Evolutionary conservation across 2,329 filamentous ascomycete species (phyloP), one percentile per base, ranked within the genome.

Genomic region (Chaetomiaceae sp.): DNA sequence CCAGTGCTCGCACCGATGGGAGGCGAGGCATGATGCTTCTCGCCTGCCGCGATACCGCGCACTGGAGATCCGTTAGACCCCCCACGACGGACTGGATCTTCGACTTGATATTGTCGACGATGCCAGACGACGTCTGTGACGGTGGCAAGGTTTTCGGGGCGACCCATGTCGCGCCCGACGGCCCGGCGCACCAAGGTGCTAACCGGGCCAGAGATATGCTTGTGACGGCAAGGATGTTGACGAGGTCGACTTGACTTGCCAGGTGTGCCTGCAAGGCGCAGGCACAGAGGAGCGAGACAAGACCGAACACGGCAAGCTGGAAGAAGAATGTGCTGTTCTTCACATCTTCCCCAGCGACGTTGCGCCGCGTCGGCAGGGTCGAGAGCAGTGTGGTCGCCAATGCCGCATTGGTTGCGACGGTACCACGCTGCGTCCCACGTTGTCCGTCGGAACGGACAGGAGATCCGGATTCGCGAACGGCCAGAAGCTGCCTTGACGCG

Each of bases 251-350:
- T 52, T 55, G 50, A 42, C 34, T 30, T 37, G 42, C 54, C 52
- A 49, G 30, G 44, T 43, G 53, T 21, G 53, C 47, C 25, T 50
- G 50, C 53, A 56, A 16, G 13, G 50, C 38, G 19, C 17, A 50
- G 33, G 47, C 57, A 45, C 54, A 63, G 53, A 55, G 45, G 52
- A 58, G 25, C 40, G 60, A 61, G 54, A 63, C 60, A 60, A 63
- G 60, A 57, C 60, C 55, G 45, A 60, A 35, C 45, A 55, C 58
- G 55, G 55, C 54, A 56, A 63, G 54, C 48, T 53, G 56, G 53
- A 55, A 54, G 50, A 55, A 48, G 39, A 42, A 19, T 14, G 44
- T 23, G 30, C 42, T 27, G 27, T 30, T 1, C 9, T 20, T 50
- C 39, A 23, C 45, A 19, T 30, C 50, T 31, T 51, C 44, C 23